Conservation (phyloP, 768 basidiomycete genomes). For the Naganishia randhawae region DNA sequence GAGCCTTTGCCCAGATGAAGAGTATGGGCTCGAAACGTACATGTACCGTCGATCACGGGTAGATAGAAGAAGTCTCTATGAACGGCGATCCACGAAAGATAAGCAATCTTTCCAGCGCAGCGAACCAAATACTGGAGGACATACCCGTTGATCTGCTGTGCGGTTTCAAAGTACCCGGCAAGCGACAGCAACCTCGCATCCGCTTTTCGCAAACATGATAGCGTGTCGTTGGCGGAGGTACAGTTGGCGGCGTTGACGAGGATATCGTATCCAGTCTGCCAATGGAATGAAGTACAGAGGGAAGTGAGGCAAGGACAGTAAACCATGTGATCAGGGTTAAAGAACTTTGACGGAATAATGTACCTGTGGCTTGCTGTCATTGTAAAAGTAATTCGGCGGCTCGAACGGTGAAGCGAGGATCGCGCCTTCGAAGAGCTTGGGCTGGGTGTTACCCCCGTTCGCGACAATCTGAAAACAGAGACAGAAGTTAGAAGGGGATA, state of each 20-base stretch:
- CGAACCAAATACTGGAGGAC: not conserved
- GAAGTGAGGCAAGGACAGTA: not conserved
- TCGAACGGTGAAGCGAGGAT: slow-evolving; percentile 16
- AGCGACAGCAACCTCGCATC: slow-evolving; percentile 8
- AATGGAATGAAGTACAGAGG: slow-evolving; percentile 29
- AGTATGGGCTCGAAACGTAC: not conserved
- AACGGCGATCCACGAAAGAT: not conserved
- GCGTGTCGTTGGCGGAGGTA: slow-evolving; percentile 2
- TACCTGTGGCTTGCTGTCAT: slow-evolving; percentile 22
- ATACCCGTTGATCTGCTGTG: slow-evolving; percentile 7
- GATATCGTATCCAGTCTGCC: slow-evolving; percentile 37
- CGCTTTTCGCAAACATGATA: slow-evolving; percentile 5
- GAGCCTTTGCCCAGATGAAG: not conserved
- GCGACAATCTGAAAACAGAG: not conserved
- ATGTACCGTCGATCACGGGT: slow-evolving; percentile 18
- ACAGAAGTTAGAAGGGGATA: not conserved
- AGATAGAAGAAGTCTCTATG: slow-evolving; percentile 10
- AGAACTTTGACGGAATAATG: not conserved
- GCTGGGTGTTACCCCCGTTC: slow-evolving; percentile 24
- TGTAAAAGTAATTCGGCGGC: slow-evolving; percentile 18
- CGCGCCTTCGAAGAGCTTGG: slow-evolving; percentile 20
- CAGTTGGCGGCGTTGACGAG: slow-evolving; percentile 35
- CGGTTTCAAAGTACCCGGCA: slow-evolving; percentile 1
- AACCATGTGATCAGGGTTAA: not conserved
- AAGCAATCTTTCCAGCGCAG: not conserved